phyloP scores from a whole-genome alignment of 2,329 filamentous ascomycete species.

The Fusarium sacchari region DNA sequence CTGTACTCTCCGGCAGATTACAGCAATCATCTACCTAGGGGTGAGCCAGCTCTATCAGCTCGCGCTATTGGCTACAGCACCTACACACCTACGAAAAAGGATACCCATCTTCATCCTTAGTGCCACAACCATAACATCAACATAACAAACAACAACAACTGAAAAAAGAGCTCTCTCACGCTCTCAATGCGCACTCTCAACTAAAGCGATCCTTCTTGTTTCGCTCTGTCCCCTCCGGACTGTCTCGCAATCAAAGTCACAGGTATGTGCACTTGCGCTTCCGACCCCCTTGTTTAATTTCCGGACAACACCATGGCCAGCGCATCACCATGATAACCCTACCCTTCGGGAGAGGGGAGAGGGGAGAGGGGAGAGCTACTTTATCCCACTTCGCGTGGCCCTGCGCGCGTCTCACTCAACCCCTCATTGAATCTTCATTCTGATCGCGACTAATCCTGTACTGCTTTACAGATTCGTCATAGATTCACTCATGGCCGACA shows the following conservation, averaged over 20 bases:
- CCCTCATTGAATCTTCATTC: constrained; percentile 3
- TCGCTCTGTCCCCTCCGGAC: constrained; percentile 31
- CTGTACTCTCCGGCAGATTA: neutral
- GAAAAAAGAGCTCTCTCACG: constrained; percentile 4
- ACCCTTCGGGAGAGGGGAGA: constrained; percentile 15
- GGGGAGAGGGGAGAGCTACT: constrained; percentile 13
- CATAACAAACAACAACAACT: constrained; percentile 22
- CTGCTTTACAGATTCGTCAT: constrained; percentile 31
- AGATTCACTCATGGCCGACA: constrained; percentile 59
- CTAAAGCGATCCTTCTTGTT: constrained; percentile 13
- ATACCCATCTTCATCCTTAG: constrained; percentile 5
- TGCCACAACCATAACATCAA: constrained; percentile 32
- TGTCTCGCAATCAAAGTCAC: constrained; percentile 22
- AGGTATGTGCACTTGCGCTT: constrained; percentile 28
- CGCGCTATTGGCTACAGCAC: neutral
- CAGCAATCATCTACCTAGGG: neutral
- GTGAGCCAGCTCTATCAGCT: neutral
- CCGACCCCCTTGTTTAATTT: constrained; percentile 10
- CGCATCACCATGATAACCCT: constrained; percentile 28
- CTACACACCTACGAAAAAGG: neutral
- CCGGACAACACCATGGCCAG: constrained; percentile 28
- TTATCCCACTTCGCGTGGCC: constrained; percentile 30
- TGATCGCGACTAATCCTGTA: constrained; percentile 14
- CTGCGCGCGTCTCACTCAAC: constrained; percentile 13
- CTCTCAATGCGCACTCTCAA: constrained; percentile 40